Conservation (phyloP, 495 filamentous ascomycete genomes). For the Neurospora sp. region DNA sequence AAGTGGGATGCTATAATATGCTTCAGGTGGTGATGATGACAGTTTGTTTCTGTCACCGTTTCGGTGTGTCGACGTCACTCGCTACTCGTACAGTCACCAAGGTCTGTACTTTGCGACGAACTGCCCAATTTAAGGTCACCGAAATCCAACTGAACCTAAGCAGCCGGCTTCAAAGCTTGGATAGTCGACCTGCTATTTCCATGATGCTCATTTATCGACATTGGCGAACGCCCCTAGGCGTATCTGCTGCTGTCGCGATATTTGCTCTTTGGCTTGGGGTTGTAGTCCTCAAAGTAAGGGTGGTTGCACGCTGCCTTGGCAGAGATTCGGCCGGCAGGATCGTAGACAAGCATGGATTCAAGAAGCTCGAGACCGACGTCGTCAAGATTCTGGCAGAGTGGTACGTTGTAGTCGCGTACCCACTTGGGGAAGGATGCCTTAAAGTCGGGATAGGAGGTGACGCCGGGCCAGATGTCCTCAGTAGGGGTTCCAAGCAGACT, state of each 20-base stretch:
- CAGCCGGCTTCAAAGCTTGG: constrained; percentile 1
- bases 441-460: constrained; percentile 96
- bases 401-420: constrained; percentile 55
- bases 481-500: constrained; percentile 87
- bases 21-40: constrained; percentile 3
- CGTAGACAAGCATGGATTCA: constrained; percentile 87
- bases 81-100: neutral
- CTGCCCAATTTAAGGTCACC: neutral
- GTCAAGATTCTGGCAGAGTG: constrained; percentile 43
- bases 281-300: constrained; percentile 77
- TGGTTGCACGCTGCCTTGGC: constrained; percentile 92
- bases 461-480: constrained; percentile 86
- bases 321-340: constrained; percentile 85
- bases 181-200: neutral
- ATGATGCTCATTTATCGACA: neutral
- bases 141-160: neutral
- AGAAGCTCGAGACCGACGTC: constrained; percentile 83
- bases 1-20: constrained; percentile 9
- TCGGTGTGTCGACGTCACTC: neutral
- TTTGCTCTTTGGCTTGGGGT: constrained; percentile 18
- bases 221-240: constrained; percentile 15
- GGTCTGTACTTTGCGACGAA: neutral
- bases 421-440: constrained; percentile 96
- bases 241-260: constrained; percentile 32
- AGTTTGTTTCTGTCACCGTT: neutral